Percentiles rank a stretch among this genome's conserved stretches.
These are phyloP conservation scores for Quercus robur DNA, from an alignment of 306 rosid genomes.

Conservation along the genomic window DNA sequence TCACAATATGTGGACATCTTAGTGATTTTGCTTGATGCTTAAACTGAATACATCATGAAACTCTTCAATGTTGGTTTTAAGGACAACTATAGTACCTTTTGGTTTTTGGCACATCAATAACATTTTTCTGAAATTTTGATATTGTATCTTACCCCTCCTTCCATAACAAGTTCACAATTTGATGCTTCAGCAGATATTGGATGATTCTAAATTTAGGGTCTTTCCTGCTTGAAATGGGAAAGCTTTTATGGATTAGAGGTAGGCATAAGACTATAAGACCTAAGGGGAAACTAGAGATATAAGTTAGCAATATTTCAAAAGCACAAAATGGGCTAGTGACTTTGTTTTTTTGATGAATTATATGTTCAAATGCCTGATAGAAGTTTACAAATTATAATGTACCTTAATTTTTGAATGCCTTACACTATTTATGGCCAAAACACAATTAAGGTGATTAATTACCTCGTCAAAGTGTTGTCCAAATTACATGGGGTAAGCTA, in stretches of 20 bases:
- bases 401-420: no score
- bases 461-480: no score
- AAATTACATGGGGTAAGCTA: not conserved
- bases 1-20: not conserved
- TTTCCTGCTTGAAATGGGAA: not conserved
- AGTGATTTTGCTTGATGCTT: not conserved
- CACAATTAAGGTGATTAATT: no score
- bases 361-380: no score
- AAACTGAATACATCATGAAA: not conserved
- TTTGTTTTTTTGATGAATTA: no score
- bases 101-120: not conserved
- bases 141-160: not conserved
- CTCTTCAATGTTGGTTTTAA: not conserved
- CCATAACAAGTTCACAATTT: not conserved
- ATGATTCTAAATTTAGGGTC: not conserved
- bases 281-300: no score
- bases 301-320: no score
- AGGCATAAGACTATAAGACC: no score
- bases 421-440: no score
- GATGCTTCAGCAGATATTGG: not conserved
- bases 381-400: no score
- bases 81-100: not conserved
- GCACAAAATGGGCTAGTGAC: no score
- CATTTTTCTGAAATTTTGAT: not conserved
- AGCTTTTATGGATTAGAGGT: not conserved